Base-by-base conservation (phyloP, 495 filamentous ascomycete species). In the Geoglossum glabrum region DNA sequence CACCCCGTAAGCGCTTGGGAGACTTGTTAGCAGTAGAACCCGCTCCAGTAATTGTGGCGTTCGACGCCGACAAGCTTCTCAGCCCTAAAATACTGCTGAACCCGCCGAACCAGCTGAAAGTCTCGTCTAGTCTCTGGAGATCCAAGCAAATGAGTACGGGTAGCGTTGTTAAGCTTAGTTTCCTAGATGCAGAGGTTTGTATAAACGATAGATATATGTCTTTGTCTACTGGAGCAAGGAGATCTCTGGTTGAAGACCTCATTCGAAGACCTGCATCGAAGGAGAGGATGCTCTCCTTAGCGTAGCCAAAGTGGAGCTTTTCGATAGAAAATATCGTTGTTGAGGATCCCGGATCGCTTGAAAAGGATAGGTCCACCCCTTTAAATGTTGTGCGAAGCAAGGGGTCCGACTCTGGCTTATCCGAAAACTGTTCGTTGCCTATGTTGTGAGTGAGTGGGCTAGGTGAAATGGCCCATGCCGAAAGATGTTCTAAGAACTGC, bases 51-150 rank as follows among this genome's bases (percentile, higher is more conserved):
- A 76, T 73, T 0, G 82, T 82, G 9, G 79, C 74, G 57, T 80
- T 81, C 0, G 86, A 89, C 25, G 81, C 80, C 30, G 93, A 84
- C 0, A 90, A 96, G 61, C 78, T 86, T 54, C 88, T 82, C 61
- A 94, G 77, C 61, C 89, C 90, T 31, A 99, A 70, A 47, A 99
- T 84, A 60, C 87, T 87, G 64, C 90, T 96, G 21, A 99, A 71
- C 0, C 93, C 93, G 17, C 92, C 93, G 65, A 96, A 86, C 75
- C 86, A 89, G 31, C 80, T 78, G 55, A 97, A 78, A 4, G 84
- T 84, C 55, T 95, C 90, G 61, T 99, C 93, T 13, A 97, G 64
- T 40, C 77, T 79, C 60, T 83, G 82, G 11, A 95, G 72, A 68
- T 97, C 86, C 28, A 97, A 65, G 58, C 78, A 77, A 6, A 97